A percentile compares a stretch with the other conserved stretches of the same genome.
Evolutionary conservation across 2,329 filamentous ascomycete species (phyloP).

Genomic region (Penicillium rolfsii): DNA sequence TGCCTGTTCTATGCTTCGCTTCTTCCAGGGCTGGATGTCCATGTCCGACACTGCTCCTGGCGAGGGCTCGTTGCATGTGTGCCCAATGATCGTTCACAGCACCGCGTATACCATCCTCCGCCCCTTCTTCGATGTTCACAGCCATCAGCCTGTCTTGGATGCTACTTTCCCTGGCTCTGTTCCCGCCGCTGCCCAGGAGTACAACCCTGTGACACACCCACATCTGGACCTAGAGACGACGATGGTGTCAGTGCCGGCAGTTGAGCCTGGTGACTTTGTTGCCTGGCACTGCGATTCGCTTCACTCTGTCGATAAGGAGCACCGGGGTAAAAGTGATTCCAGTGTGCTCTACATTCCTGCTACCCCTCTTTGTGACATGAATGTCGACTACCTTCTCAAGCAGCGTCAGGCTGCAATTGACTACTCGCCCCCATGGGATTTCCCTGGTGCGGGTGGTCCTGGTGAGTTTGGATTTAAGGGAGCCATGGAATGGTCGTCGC

Average conservation of each 20-base stretch:
- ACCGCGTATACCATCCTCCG: conserved; percentile 81
- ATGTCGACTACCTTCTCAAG: conserved; percentile 69
- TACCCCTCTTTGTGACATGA: conserved; percentile 76
- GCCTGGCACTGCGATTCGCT: conserved; percentile 79
- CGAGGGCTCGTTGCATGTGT: conserved; percentile 81
- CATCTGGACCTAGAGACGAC: conserved; percentile 68
- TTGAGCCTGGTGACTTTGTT: conserved; percentile 75
- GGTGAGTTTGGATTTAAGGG: conserved; percentile 48
- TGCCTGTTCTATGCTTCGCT: conserved; percentile 80
- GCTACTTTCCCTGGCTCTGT: conserved; percentile 68
- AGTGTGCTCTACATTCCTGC: conserved; percentile 89
- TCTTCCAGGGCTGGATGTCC: conserved; percentile 85
- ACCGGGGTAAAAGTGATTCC: conserved; percentile 71
- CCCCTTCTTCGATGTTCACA: conserved; percentile 73
- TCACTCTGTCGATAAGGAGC: conserved; percentile 80
- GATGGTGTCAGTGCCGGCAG: conserved; percentile 72
- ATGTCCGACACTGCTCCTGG: conserved; percentile 73
- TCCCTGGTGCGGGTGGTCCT: conserved; percentile 60
- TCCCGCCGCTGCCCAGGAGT: conserved; percentile 70
- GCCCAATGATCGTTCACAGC: conserved; percentile 73
- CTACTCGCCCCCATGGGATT: conserved; percentile 71
- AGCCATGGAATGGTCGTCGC: conserved; percentile 42
- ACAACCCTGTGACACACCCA: conserved; percentile 66
- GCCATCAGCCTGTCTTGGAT: conserved; percentile 46
- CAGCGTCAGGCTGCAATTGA: conserved; percentile 72